Conservation (phyloP, 2,329 filamentous ascomycete genomes). For the Sporothrix mexicana region DNA sequence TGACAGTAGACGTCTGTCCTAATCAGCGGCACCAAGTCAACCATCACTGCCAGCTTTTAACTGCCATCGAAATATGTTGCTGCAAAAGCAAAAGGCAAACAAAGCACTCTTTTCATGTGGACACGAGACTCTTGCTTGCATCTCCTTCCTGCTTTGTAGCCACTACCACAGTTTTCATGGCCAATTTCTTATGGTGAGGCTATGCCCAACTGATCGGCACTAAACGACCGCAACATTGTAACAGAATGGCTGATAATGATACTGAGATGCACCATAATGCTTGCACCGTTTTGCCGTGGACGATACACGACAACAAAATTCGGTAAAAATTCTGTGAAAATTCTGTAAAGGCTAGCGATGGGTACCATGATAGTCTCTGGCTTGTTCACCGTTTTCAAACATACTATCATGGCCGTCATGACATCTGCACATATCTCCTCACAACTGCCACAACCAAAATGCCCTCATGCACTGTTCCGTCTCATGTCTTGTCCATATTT, state of each 20-base stretch:
- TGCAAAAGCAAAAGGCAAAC: no score
- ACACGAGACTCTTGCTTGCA: background rate
- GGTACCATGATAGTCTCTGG: background rate
- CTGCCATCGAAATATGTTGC: no score
- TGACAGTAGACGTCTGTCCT: no score
- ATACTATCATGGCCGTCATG: background rate
- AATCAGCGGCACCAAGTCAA: background rate
- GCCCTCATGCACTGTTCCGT: background rate
- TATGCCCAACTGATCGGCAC: background rate
- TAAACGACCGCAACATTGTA: background rate
- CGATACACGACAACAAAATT: background rate
- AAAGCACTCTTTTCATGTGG: no score
- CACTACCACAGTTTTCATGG: background rate
- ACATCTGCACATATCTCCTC: background rate
- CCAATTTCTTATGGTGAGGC: background rate
- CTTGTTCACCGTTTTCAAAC: background rate
- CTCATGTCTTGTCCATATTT: background rate
- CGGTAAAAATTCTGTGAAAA: background rate
- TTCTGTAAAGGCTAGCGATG: background rate
- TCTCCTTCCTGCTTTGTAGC: background rate
- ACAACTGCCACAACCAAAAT: background rate
- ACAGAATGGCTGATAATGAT: conserved; percentile 13
- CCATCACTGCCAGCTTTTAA: background rate
- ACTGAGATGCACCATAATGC: background rate
- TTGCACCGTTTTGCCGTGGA: background rate